Percentiles rank a stretch among this genome's conserved stretches.
phyloP scores from a whole-genome alignment of 2,329 filamentous ascomycete species.

The Seiridium cupressi region DNA sequence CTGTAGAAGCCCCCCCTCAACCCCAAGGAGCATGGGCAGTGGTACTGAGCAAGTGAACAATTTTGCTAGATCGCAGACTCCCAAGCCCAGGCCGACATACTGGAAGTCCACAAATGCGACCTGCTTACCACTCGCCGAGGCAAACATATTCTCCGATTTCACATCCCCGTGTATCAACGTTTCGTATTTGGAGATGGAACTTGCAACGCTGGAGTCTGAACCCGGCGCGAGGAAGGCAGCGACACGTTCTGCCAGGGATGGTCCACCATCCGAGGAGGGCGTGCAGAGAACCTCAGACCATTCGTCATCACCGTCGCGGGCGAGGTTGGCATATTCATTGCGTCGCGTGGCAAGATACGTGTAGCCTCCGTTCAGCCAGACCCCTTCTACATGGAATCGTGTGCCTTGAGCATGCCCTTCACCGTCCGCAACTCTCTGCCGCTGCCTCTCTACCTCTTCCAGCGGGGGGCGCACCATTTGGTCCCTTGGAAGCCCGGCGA shows the following conservation, averaged over 20 bases:
- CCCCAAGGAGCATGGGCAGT: constrained; percentile 43
- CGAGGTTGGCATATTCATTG: constrained; percentile 52
- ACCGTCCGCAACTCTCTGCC: constrained; percentile 6
- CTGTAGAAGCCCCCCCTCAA: constrained; percentile 20
- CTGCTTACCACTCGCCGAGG: constrained; percentile 41
- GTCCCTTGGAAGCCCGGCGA: constrained; percentile 16
- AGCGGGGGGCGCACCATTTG: constrained; percentile 52
- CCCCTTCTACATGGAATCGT: constrained; percentile 24
- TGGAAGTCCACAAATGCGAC: constrained; percentile 71
- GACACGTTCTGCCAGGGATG: constrained; percentile 50
- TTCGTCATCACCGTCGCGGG: constrained; percentile 44
- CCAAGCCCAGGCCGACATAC: constrained; percentile 62
- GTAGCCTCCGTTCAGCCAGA: constrained; percentile 67
- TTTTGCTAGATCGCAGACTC: constrained; percentile 66
- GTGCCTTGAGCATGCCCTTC: neutral
- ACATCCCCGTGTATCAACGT: constrained; percentile 68
- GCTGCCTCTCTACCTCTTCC: constrained; percentile 42
- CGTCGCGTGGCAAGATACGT: constrained; percentile 65
- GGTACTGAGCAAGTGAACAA: constrained; percentile 67
- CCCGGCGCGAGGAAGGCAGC: constrained; percentile 47
- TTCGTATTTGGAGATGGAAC: constrained; percentile 32
- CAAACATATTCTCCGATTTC: constrained; percentile 68
- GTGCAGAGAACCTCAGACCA: constrained; percentile 52
- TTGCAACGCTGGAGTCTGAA: neutral
- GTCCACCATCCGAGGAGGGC: constrained; percentile 17